Evolutionary conservation across 345 rosid genomes (phyloP), one percentile per base, ranked within the genome.

Genomic region (Geranium rotundifolium): DNA sequence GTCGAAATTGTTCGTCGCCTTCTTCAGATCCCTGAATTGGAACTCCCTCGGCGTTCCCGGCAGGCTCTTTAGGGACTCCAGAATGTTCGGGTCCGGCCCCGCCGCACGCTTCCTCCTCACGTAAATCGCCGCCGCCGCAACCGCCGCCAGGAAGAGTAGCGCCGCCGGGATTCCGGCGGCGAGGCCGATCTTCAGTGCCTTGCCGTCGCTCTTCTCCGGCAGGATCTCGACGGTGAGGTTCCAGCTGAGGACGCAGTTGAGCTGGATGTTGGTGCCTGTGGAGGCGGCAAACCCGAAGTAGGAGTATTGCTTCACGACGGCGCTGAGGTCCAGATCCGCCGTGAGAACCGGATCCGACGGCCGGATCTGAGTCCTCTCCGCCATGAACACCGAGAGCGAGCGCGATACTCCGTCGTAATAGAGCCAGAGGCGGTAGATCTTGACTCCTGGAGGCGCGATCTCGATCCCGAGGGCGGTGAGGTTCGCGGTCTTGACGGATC

Each of bases 1-100:
- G 55, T 81, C 84, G 65, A 84, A 86, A 66, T 82, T 78, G 34
- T 71, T 77, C 17, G 88, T 86, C 5, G 86, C 91, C 73, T 72
- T 86, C 67, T 72, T 83, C 67, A 86, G 76, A 59, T 78, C 86
- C 19, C 60, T 64, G 57, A 75, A 81, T 7, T 30, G 12, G 63
- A 83, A 83, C 69, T 81, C 84, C 76, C 75, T 78, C 1, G 82
- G 84, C 52, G 77, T 73, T 18, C 83, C 79, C 0, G 84, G 84
- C 14, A 83, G 73, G 39, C 81, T 76, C 77, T 80, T 78, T 1
- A 86, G 71, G 2, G 86, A 77, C 10, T 79, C 83, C 29, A 65
- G 12, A 23, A 83, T 64, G 15, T 73, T 76, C 17, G 76, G 77
- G 37, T 74, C 76, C 17, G 71, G 62, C 39, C 58, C 56, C 12